These are phyloP conservation scores for Rutstroemia sp. DNA, from an alignment of 2,329 filamentous ascomycete species.

Conservation along the genomic window DNA sequence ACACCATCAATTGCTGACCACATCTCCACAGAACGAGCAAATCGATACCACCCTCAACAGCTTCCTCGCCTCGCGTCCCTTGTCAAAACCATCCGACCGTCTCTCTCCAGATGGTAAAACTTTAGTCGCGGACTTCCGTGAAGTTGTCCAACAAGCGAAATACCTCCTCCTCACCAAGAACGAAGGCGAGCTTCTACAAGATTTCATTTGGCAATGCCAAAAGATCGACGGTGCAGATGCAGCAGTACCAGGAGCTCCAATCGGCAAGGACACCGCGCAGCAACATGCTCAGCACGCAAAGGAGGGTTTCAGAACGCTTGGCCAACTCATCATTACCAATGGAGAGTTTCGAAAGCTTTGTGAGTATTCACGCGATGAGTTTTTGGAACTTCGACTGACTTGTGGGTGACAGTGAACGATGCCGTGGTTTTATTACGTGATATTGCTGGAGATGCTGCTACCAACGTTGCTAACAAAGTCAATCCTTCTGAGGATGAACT, in stretches of 20 bases:
- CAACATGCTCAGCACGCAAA: constrained; percentile 79
- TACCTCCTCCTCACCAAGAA: constrained; percentile 86
- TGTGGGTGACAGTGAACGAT: constrained; percentile 55
- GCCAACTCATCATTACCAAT: constrained; percentile 86
- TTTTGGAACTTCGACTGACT: constrained; percentile 3
- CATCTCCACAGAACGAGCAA: constrained; percentile 46
- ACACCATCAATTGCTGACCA: constrained; percentile 7
- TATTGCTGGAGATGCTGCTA: constrained; percentile 83
- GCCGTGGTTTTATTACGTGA: constrained; percentile 75
- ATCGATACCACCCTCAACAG: constrained; percentile 93
- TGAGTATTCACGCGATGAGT: constrained; percentile 1
- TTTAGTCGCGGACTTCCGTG: constrained; percentile 69
- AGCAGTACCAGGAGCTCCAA: constrained; percentile 53
- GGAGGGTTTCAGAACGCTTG: constrained; percentile 79
- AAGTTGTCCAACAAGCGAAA: constrained; percentile 81
- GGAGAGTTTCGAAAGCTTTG: constrained; percentile 52
- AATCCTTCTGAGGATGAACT: constrained; percentile 74
- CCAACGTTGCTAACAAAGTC: constrained; percentile 66
- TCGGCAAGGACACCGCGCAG: constrained; percentile 69
- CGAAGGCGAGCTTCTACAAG: constrained; percentile 85
- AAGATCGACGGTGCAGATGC: constrained; percentile 60
- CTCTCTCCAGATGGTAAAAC: constrained; percentile 75
- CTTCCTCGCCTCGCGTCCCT: constrained; percentile 62
- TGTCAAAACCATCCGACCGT: constrained; percentile 63
- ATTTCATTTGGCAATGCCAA: constrained; percentile 93